A percentile compares a stretch with the other conserved stretches of the same genome.
These are phyloP conservation scores for Neonectria neomacrospora DNA, from an alignment of 2,329 filamentous ascomycete genomes.

Conservation along the genomic window DNA sequence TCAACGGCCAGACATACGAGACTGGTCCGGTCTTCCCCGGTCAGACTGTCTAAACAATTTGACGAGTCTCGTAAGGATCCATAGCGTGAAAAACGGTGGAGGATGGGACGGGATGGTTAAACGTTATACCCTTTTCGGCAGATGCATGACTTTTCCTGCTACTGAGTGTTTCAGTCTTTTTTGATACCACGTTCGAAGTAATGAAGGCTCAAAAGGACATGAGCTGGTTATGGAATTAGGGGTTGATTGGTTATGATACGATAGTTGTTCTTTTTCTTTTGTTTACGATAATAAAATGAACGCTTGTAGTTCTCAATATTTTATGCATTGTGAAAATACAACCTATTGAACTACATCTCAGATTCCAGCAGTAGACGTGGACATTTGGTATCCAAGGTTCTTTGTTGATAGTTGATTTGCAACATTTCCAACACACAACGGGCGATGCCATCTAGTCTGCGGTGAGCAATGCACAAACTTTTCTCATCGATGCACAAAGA, in stretches of 20 bases:
- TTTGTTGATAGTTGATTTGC: too few species aligned
- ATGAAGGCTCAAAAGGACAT: constrained; percentile 28
- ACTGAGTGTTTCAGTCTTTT: constrained; percentile 25
- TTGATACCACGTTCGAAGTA: constrained; percentile 28
- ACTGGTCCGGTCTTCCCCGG: constrained; percentile 32
- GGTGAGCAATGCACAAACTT: too few species aligned
- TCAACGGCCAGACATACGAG: constrained; percentile 31
- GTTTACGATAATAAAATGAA: constrained; percentile 31
- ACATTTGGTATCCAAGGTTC: too few species aligned
- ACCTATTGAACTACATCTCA: neutral
- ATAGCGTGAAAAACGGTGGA: neutral
- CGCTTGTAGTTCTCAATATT: constrained; percentile 22
- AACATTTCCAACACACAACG: too few species aligned
- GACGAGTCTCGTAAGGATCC: neutral
- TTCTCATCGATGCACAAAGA: too few species aligned
- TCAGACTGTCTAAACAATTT: constrained; percentile 33
- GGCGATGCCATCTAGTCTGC: too few species aligned
- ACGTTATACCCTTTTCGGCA: constrained; percentile 42
- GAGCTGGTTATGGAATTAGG: constrained; percentile 28
- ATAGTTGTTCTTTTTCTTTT: constrained; percentile 38
- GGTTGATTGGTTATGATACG: constrained; percentile 26
- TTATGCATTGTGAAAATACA: neutral
- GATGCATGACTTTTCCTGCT: constrained; percentile 33
- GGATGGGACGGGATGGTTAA: constrained; percentile 9
- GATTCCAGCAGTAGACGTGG: too few species aligned